Evolutionary conservation across 2,329 filamentous ascomycete genomes (phyloP).

Genomic region (Mycosphaerella sp.): DNA sequence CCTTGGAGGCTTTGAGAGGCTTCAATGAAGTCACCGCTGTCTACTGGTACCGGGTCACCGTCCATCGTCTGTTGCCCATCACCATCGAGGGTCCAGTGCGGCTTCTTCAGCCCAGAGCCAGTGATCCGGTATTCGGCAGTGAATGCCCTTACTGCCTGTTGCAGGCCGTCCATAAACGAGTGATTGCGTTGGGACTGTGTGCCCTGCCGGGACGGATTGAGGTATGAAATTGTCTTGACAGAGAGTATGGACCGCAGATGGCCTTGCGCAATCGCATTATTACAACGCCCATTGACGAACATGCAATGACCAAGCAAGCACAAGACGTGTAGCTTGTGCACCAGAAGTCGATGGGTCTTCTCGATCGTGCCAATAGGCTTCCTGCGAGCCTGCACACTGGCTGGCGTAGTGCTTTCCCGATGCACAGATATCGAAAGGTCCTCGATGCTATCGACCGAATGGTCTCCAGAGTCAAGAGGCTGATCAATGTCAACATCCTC

Average conservation of each 20-base stretch:
- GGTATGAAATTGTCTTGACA: constrained; percentile 57
- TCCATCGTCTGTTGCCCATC: constrained; percentile 32
- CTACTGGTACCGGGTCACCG: constrained; percentile 17
- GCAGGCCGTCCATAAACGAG: constrained; percentile 72
- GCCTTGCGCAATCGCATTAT: constrained; percentile 39
- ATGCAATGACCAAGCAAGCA: constrained; percentile 73
- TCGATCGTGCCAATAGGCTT: constrained; percentile 53
- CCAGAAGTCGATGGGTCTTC: constrained; percentile 58
- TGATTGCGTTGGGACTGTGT: constrained; percentile 71
- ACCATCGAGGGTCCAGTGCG: constrained; percentile 65
- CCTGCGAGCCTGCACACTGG: constrained; percentile 36
- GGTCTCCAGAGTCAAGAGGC: constrained; percentile 19
- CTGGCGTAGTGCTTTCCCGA: constrained; percentile 31
- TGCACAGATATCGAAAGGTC: constrained; percentile 41
- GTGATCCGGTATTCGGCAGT: constrained; percentile 63
- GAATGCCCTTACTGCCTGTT: constrained; percentile 62
- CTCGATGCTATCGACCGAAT: constrained; percentile 31
- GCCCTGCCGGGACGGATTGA: constrained; percentile 62
- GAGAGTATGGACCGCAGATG: constrained; percentile 60
- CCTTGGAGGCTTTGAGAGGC: constrained; percentile 66
- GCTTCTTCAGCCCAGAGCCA: constrained; percentile 61
- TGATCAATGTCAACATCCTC: constrained; percentile 53
- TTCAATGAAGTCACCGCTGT: constrained; percentile 60
- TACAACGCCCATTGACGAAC: constrained; percentile 82
- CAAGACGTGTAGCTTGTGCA: constrained; percentile 83